These are phyloP conservation scores for Aspergillus sp. DNA, from an alignment of 2,329 filamentous ascomycete genomes.

Conservation along the genomic window DNA sequence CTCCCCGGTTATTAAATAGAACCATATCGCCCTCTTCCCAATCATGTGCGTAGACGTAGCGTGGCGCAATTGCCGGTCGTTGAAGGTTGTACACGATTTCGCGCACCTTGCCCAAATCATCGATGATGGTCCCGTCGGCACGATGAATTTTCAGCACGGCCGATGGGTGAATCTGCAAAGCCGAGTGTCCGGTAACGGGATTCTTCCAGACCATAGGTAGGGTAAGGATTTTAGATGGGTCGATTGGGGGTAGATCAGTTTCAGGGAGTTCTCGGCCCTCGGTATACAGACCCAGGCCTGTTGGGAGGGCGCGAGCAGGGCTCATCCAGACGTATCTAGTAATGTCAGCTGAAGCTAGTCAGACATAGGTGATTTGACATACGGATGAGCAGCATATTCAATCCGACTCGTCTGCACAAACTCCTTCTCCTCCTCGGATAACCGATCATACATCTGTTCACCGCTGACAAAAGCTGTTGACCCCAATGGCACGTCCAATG, in stretches of 20 bases:
- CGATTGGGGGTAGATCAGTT: slow-evolving; percentile 56
- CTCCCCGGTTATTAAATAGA: slow-evolving; percentile 68
- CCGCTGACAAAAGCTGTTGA: slow-evolving; percentile 69
- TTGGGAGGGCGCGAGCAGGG: slow-evolving; percentile 55
- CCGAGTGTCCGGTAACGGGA: slow-evolving; percentile 58
- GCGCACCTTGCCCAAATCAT: slow-evolving; percentile 57
- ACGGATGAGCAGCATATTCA: slow-evolving; percentile 71
- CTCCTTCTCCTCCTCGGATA: slow-evolving; percentile 57
- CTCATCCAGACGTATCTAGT: slow-evolving; percentile 66
- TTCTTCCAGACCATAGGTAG: slow-evolving; percentile 73
- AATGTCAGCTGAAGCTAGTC: not conserved
- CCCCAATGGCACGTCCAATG: slow-evolving; percentile 60
- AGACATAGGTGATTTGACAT: slow-evolving; percentile 1
- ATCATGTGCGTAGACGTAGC: slow-evolving; percentile 63
- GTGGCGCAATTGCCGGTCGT: slow-evolving; percentile 61
- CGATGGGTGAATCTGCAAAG: slow-evolving; percentile 66
- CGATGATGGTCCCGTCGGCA: slow-evolving; percentile 58
- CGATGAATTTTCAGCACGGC: slow-evolving; percentile 63
- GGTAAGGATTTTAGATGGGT: slow-evolving; percentile 59
- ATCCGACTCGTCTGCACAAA: slow-evolving; percentile 60
- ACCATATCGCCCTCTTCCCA: slow-evolving; percentile 71
- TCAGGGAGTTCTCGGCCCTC: slow-evolving; percentile 55
- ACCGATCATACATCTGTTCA: slow-evolving; percentile 60
- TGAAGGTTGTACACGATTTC: slow-evolving; percentile 65
- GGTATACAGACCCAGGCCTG: slow-evolving; percentile 63